These are phyloP conservation scores for Eucalyptus marginata DNA, from an alignment of 345 rosid genomes.

Conservation along the genomic window DNA sequence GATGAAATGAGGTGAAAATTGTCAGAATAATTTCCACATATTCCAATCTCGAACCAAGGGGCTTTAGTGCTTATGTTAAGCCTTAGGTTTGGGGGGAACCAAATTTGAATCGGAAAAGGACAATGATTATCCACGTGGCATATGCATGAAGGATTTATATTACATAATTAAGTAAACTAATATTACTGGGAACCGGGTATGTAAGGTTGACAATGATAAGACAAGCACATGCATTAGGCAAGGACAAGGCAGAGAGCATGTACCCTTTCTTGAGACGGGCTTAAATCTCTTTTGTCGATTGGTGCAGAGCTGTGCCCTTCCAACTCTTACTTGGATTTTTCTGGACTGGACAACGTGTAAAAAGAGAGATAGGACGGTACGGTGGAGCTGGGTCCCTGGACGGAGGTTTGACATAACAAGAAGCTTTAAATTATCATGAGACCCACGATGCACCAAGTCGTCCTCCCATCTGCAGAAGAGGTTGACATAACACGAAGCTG, in stretches of 20 bases:
- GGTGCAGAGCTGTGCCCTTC: neutral
- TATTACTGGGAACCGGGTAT: neutral
- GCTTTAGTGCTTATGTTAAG: too few species aligned
- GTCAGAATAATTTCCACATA: too few species aligned
- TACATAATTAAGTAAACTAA: too few species aligned
- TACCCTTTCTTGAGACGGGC: slow-evolving; percentile 35
- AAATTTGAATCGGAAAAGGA: neutral
- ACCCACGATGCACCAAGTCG: too few species aligned
- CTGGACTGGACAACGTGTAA: neutral
- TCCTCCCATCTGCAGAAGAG: neutral
- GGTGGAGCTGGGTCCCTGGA: neutral
- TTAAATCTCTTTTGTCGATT: neutral
- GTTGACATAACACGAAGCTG: neutral
- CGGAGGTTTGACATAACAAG: neutral
- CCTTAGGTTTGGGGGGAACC: too few species aligned
- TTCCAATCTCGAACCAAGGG: too few species aligned
- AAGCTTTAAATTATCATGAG: too few species aligned
- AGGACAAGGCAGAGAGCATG: slow-evolving; percentile 16
- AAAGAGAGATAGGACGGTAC: neutral
- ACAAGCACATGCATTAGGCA: neutral
- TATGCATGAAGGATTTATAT: neutral
- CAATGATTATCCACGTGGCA: neutral
- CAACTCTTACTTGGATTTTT: neutral
- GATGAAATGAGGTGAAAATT: too few species aligned
- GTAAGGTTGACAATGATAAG: neutral